Evolutionary conservation across 768 basidiomycete genomes (phyloP), one percentile per base, ranked within the genome.

Genomic region (Mycena olivaceomarginata): DNA sequence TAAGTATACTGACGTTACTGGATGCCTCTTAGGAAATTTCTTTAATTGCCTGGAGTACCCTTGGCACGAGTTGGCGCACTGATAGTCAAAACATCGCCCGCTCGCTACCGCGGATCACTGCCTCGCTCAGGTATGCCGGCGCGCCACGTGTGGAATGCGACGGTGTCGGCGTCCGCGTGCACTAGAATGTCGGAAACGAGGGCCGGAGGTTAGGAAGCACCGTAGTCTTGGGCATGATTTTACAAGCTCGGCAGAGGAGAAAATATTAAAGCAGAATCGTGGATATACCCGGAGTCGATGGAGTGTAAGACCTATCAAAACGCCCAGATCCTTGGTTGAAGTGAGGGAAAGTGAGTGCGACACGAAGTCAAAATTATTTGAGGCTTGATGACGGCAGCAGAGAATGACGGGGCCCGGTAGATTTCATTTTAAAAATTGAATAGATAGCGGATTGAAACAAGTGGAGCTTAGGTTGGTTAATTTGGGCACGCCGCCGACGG

Each of bases 81-180:
- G 73, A 75, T 75, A 74, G 51, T 48, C 59, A 77, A 69, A 70
- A 25, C 40, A 72, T 75, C 69, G 70, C 70, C 65, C 63, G 59
- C 65, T 75, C 64, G 74, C 65, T 72, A 63, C 77, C 74, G 59
- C 77, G 73, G 77, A 73, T 72, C 75, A 76, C 67, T 48, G 51
- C 51, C 56, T 62, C 59, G 15, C 43, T 65, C 73, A 76, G 71
- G 74, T 48, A 76, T 66, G 22, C 16, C 37, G 22, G 39, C 40
- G 43, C 63, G 56, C 3, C 73, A 72, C 63, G 66, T 72, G 74
- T 69, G 69, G 82, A 81, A 79, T 83, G 85, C 85, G 83, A 85
- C 83, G 85, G 85, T 82, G 82, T 85, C 81, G 77, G 77, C 56
- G 25, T 67, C 70, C 57, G 70, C 46, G 45, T 48, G 31, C 43